Percentiles rank a stretch among this genome's conserved stretches.
phyloP scores from a whole-genome alignment of 2,329 filamentous ascomycete species.

The Apiospora koreana region DNA sequence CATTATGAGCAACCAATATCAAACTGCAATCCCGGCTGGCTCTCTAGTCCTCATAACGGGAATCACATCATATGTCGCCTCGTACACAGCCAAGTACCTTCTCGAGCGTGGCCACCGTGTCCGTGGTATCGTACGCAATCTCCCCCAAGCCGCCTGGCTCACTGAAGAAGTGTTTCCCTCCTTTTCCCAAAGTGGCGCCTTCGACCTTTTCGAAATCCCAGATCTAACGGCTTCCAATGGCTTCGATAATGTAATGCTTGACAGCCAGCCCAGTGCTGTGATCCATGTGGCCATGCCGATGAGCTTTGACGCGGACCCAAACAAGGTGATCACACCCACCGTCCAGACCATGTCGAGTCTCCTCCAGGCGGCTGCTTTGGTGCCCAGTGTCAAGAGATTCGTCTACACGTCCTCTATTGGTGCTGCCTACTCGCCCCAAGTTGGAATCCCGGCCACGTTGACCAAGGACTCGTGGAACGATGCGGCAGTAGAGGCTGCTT shows the following conservation, averaged over 20 bases:
- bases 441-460: not conserved
- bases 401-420: not conserved
- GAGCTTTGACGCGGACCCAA: not conserved
- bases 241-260: constrained; percentile 37
- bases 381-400: not conserved
- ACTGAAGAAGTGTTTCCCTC: constrained; percentile 32
- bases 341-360: not conserved
- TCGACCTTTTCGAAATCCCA: constrained; percentile 40
- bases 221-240: constrained; percentile 37
- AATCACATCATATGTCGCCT: not conserved
- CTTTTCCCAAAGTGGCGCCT: constrained; percentile 28
- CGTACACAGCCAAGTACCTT: not conserved
- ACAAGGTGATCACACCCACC: not conserved
- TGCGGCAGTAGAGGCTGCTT: constrained; percentile 21
- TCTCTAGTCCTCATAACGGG: not conserved
- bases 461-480: not conserved
- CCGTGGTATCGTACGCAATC: constrained; percentile 13
- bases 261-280: constrained; percentile 32
- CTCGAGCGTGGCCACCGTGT: constrained; percentile 5
- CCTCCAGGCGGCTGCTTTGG: not conserved
- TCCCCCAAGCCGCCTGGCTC: constrained; percentile 35
- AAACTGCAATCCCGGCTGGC: not conserved
- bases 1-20: not conserved
- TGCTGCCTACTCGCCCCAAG: not conserved
- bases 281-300: not conserved